Conservation (phyloP, 2,329 filamentous ascomycete species). For the Raffaelea arxii region DNA sequence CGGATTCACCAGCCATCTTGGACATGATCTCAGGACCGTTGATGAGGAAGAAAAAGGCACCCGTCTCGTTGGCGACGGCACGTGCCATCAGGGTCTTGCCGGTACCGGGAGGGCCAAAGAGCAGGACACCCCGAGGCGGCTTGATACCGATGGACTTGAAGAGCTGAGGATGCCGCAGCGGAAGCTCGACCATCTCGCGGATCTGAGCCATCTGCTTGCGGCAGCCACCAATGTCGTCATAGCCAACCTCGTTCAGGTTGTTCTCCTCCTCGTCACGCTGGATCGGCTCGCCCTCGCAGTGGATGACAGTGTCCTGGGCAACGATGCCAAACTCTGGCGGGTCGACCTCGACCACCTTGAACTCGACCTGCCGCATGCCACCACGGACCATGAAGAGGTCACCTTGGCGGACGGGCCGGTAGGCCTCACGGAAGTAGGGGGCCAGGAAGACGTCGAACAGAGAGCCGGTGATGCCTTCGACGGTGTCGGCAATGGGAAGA, state of each 20-base stretch:
- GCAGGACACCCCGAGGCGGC: slow-evolving; percentile 93
- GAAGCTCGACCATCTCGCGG: slow-evolving; percentile 94
- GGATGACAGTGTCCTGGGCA: slow-evolving; percentile 96
- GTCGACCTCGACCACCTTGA: slow-evolving; percentile 98
- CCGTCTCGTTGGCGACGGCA: slow-evolving; percentile 97
- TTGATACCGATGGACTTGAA: slow-evolving; percentile 99
- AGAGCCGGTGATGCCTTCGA: slow-evolving; percentile 94
- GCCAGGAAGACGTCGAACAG: slow-evolving; percentile 99
- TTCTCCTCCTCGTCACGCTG: slow-evolving; percentile 98
- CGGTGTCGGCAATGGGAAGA: slow-evolving; percentile 93
- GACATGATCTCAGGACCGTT: slow-evolving; percentile 99
- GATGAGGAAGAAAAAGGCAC: slow-evolving; percentile 98
- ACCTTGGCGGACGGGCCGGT: slow-evolving; percentile 92
- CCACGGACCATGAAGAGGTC: slow-evolving; percentile 96
- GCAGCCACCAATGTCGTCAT: slow-evolving; percentile 98
- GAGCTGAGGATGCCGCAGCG: slow-evolving; percentile 90
- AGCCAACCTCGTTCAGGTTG: slow-evolving; percentile 97
- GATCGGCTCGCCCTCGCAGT: slow-evolving; percentile 93
- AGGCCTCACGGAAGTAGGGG: slow-evolving; percentile 98
- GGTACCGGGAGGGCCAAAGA: slow-evolving; percentile 94
- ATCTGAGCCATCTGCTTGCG: slow-evolving; percentile 99
- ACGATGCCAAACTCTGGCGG: slow-evolving; percentile 98
- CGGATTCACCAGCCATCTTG: slow-evolving; percentile 99
- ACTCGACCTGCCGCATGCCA: slow-evolving; percentile 98
- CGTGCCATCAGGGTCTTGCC: slow-evolving; percentile 99